Evolutionary conservation across 2,329 filamentous ascomycete species (phyloP).

Genomic region (Botryotinia convoluta): DNA sequence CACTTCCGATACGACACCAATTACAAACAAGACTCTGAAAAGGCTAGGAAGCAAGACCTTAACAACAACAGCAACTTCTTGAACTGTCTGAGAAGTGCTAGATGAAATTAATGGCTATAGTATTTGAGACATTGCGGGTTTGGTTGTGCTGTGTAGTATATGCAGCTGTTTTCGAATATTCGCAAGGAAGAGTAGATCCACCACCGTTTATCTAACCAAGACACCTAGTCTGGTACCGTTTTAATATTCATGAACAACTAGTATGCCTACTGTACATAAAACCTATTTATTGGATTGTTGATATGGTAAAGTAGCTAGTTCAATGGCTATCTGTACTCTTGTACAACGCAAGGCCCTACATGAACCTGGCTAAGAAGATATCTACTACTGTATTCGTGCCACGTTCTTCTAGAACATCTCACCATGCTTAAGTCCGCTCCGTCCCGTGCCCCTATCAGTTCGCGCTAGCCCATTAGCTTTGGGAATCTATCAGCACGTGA

Average conservation of each 20-base stretch:
- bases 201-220: background rate
- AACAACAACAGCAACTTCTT: background rate
- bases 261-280: background rate
- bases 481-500: slow-evolving; percentile 13
- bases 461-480: background rate
- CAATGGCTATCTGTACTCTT: background rate
- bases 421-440: slow-evolving; percentile 12
- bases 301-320: background rate
- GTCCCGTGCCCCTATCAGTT: background rate
- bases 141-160: background rate
- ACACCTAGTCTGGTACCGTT: background rate
- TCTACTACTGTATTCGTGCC: slow-evolving; percentile 8
- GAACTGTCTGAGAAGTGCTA: background rate
- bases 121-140: background rate
- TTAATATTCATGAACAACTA: background rate
- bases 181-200: background rate
- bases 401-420: slow-evolving; percentile 18
- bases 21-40: background rate
- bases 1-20: background rate
- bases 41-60: background rate
- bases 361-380: slow-evolving; percentile 9
- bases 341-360: slow-evolving; percentile 1
- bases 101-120: background rate
- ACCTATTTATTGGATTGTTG: background rate
- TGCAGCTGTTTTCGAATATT: background rate